Conservation (phyloP, 192 early-diverging fungal genomes). For the Coemansia sp. region DNA sequence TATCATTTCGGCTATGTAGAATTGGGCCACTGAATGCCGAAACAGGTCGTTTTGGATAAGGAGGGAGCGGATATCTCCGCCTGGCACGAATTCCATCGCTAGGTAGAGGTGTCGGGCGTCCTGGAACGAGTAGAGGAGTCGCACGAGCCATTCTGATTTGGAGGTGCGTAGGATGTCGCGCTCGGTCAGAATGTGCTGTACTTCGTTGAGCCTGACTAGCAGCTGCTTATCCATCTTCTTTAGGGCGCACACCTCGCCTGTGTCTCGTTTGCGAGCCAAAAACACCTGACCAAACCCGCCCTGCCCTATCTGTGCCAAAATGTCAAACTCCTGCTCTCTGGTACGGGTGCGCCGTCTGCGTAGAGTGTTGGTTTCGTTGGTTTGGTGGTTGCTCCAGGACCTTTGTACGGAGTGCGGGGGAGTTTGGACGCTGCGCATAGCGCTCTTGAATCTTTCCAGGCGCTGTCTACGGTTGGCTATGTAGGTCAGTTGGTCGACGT, state of each 20-base stretch:
- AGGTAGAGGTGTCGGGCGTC: constrained; percentile 68
- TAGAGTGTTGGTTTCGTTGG: constrained; percentile 60
- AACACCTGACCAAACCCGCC: constrained; percentile 81
- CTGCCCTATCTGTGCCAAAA: constrained; percentile 73
- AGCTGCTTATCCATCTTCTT: constrained; percentile 76
- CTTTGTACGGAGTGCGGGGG: constrained; percentile 40
- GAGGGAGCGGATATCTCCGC: constrained; percentile 77
- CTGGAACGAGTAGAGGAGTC: constrained; percentile 88
- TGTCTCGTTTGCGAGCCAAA: constrained; percentile 68
- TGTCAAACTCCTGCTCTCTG: constrained; percentile 63
- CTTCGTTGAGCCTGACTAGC: constrained; percentile 65
- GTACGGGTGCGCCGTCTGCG: constrained; percentile 68
- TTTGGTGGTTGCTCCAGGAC: constrained; percentile 41
- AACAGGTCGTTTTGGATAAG: constrained; percentile 71
- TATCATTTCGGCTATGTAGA: constrained; percentile 87
- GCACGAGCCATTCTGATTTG: constrained; percentile 79
- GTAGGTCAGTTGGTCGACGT: constrained; percentile 78
- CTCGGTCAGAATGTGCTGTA: constrained; percentile 70
- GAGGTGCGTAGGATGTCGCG: constrained; percentile 72
- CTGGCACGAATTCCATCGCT: constrained; percentile 69
- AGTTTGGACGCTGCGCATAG: constrained; percentile 41
- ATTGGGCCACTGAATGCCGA: constrained; percentile 72
- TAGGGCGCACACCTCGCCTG: constrained; percentile 67
- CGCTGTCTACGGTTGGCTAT: constrained; percentile 65
- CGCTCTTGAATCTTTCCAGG: constrained; percentile 55